phyloP scores from a whole-genome alignment of 2,329 filamentous ascomycete genomes.

The Sporothrix sp. region DNA sequence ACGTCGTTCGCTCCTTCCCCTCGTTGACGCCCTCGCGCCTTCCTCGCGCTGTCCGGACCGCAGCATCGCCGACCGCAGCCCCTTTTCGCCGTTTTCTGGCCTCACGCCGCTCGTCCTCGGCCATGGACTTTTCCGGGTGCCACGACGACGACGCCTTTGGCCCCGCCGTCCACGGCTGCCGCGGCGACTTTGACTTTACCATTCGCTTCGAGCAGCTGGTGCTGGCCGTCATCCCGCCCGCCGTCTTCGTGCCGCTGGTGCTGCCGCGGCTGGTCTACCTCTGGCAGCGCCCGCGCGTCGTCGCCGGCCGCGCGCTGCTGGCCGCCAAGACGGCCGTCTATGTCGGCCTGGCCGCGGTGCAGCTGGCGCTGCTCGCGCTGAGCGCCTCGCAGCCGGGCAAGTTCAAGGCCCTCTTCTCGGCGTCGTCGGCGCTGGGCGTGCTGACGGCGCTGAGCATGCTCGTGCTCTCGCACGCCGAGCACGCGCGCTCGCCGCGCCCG shows the following conservation, averaged over 20 bases:
- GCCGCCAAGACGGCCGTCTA: slow-evolving; percentile 24
- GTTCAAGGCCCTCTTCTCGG: slow-evolving; percentile 10
- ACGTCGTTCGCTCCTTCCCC: background rate
- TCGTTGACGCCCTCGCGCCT: background rate
- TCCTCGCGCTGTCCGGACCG: too few relatives aligned
- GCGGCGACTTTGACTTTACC: slow-evolving; percentile 42
- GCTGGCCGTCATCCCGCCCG: slow-evolving; percentile 34
- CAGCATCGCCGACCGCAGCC: too few relatives aligned
- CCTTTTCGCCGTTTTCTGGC: background rate
- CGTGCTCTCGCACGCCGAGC: slow-evolving; percentile 25
- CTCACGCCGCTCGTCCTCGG: too few relatives aligned
- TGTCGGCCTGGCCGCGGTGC: slow-evolving; percentile 22
- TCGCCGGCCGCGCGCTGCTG: slow-evolving; percentile 28
- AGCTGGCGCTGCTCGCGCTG: slow-evolving; percentile 26
- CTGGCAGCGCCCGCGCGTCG: slow-evolving; percentile 24
- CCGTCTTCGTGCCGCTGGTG: slow-evolving; percentile 29
- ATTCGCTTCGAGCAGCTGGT: slow-evolving; percentile 39
- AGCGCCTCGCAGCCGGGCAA: slow-evolving; percentile 18
- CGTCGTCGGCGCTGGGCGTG: slow-evolving; percentile 17
- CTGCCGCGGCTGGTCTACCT: slow-evolving; percentile 27
- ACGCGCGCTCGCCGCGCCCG: slow-evolving; percentile 28
- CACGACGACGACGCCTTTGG: slow-evolving; percentile 32
- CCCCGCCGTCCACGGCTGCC: slow-evolving; percentile 35
- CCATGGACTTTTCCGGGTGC: slow-evolving; percentile 21
- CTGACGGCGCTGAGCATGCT: slow-evolving; percentile 24